Conservation (phyloP, 2,329 filamentous ascomycete species). For the Alternaria dauci region DNA sequence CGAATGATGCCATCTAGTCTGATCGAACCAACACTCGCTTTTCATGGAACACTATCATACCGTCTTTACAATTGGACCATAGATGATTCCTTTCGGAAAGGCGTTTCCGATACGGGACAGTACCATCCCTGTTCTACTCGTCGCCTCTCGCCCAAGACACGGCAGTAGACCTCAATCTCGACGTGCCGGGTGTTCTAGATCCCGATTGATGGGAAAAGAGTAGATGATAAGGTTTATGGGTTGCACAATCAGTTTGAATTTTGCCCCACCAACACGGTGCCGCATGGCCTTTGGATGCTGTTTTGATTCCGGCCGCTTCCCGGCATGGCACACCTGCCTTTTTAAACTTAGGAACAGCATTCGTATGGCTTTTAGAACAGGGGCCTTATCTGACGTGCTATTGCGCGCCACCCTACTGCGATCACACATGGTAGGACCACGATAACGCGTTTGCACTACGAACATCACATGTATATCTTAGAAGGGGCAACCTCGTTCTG, state of each 20-base stretch:
- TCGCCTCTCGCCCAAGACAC: background rate
- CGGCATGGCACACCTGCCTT: slow-evolving; percentile 15
- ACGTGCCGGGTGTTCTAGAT: slow-evolving; percentile 3
- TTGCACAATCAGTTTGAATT: background rate
- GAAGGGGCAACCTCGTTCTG: background rate
- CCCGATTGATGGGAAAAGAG: background rate
- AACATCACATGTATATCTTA: background rate
- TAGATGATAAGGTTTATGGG: background rate
- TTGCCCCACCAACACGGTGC: background rate
- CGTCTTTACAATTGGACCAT: background rate
- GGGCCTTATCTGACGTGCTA: slow-evolving; percentile 6
- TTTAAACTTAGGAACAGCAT: slow-evolving; percentile 14
- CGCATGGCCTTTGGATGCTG: background rate
- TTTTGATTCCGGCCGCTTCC: background rate
- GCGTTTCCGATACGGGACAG: background rate
- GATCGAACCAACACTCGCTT: background rate
- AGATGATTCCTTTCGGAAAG: background rate
- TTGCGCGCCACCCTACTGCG: slow-evolving; percentile 7
- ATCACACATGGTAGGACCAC: slow-evolving; percentile 4
- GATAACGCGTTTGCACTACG: slow-evolving; percentile 8
- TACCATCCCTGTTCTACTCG: background rate
- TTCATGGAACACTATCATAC: background rate
- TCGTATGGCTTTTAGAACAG: slow-evolving; percentile 3
- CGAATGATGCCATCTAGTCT: background rate
- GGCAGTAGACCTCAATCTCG: background rate